Conservation (phyloP, 495 filamentous ascomycete species). For the Penicillium psychrofluorescens region DNA sequence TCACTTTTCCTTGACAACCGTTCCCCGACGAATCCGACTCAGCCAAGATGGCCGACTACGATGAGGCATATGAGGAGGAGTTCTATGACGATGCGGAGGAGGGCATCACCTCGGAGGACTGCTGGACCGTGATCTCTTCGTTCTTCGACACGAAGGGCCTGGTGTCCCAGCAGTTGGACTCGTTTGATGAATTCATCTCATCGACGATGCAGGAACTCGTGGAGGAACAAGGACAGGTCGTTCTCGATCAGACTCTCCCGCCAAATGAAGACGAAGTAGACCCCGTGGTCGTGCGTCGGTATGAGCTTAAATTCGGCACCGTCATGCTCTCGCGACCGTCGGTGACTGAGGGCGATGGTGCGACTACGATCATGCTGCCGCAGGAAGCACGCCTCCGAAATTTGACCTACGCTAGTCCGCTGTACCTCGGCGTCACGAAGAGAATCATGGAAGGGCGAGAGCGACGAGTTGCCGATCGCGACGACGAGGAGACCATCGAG, state of each 20-base stretch:
- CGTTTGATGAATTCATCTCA: conserved; percentile 92
- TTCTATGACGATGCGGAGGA: conserved; percentile 62
- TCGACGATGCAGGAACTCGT: conserved; percentile 90
- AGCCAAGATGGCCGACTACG: conserved; percentile 43
- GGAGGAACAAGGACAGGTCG: conserved; percentile 78
- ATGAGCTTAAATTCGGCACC: conserved; percentile 86
- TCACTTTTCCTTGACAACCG: background rate
- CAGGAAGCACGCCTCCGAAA: conserved; percentile 93
- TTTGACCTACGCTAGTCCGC: conserved; percentile 85
- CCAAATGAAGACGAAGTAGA: conserved; percentile 58
- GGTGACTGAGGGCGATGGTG: conserved; percentile 87
- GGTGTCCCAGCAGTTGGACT: conserved; percentile 95
- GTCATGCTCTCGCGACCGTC: conserved; percentile 77
- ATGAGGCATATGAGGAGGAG: conserved; percentile 44
- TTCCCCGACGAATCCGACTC: conserved; percentile 5
- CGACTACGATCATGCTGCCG: conserved; percentile 70
- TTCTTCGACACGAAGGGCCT: conserved; percentile 95
- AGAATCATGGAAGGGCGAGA: conserved; percentile 76
- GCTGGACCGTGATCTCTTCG: conserved; percentile 92
- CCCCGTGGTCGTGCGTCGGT: conserved; percentile 74
- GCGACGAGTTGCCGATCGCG: conserved; percentile 48
- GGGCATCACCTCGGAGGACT: conserved; percentile 75
- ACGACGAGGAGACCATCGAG: conserved; percentile 43
- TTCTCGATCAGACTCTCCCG: conserved; percentile 80
- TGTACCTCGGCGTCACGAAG: conserved; percentile 79